These are phyloP conservation scores for Pichia inconspicua DNA, from an alignment of 1,139 yeast genomes.

Conservation along the genomic window DNA sequence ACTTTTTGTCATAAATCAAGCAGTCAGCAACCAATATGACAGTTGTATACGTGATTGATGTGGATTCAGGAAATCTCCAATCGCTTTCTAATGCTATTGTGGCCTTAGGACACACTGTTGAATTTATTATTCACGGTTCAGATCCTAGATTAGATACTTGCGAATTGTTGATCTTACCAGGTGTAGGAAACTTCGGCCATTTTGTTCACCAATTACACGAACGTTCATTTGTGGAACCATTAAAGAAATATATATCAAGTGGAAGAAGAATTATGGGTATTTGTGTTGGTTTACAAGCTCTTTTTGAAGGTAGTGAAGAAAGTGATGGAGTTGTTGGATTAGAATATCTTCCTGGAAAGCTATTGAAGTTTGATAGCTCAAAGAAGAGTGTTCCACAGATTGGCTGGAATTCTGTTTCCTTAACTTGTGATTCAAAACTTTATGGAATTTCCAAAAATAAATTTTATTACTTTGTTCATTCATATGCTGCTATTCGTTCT, in stretches of 20 bases:
- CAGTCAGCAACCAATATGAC: not conserved
- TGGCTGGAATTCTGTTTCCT: conserved; percentile 73
- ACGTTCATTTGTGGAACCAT: conserved; percentile 58
- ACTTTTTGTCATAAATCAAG: too few relatives aligned
- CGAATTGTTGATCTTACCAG: conserved; percentile 66
- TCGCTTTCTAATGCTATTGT: conserved; percentile 83
- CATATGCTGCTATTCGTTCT: conserved; percentile 63
- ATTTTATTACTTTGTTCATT: conserved; percentile 90
- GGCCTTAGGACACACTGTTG: conserved; percentile 59
- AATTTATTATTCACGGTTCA: conserved; percentile 38
- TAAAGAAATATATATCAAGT: conserved; percentile 53
- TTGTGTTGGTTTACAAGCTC: conserved; percentile 89
- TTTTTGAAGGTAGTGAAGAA: conserved; percentile 71
- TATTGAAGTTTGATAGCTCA: conserved; percentile 51
- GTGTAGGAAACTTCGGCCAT: conserved; percentile 95
- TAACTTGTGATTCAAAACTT: conserved; percentile 28
- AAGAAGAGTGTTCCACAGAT: conserved; percentile 90
- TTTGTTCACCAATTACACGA: conserved; percentile 64
- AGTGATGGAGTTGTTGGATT: conserved; percentile 57
- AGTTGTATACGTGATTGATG: conserved; percentile 72
- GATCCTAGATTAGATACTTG: conserved; percentile 42
- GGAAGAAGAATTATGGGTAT: conserved; percentile 92
- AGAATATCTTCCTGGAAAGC: conserved; percentile 39
- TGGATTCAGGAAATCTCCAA: conserved; percentile 90
- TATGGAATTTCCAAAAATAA: conserved; percentile 57